A percentile compares a stretch with the other conserved stretches of the same genome.
Evolutionary conservation across 768 basidiomycete species (phyloP).

Genomic region (Artomyces pyxidatus): DNA sequence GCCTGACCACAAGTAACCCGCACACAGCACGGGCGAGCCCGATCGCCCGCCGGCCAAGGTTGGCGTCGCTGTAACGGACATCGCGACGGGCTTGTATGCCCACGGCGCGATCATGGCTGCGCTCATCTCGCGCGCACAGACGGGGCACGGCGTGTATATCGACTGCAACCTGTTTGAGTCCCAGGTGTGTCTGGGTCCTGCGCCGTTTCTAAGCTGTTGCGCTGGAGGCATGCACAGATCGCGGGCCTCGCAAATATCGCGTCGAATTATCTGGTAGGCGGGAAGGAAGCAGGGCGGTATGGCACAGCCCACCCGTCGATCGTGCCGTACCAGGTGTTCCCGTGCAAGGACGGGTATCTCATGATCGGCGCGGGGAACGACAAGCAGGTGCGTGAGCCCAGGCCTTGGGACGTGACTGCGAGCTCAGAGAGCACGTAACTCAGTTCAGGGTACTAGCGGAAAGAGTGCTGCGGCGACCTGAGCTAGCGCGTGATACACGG

Average conservation of each 20-base stretch:
- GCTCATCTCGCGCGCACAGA: slow-evolving; percentile 71
- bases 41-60: slow-evolving; percentile 86
- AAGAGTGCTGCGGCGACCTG: slow-evolving; percentile 52
- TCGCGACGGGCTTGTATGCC: slow-evolving; percentile 82
- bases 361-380: slow-evolving; percentile 95
- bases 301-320: slow-evolving; percentile 95
- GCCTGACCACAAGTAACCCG: neutral
- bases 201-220: neutral
- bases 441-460: slow-evolving; percentile 67
- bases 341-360: slow-evolving; percentile 78
- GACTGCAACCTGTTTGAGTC: slow-evolving; percentile 91
- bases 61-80: slow-evolving; percentile 90
- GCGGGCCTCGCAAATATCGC: slow-evolving; percentile 90
- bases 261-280: slow-evolving; percentile 86
- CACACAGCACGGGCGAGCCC: slow-evolving; percentile 82
- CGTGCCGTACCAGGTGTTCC: slow-evolving; percentile 88
- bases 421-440: neutral
- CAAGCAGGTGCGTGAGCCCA: slow-evolving; percentile 48
- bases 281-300: slow-evolving; percentile 72
- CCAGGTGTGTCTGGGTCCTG: slow-evolving; percentile 43
- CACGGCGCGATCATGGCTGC: slow-evolving; percentile 93
- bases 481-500: slow-evolving; percentile 48
- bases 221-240: slow-evolving; percentile 37
- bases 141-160: slow-evolving; percentile 84
- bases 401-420: neutral